Evolutionary conservation across 169 alveolate species (phyloP).

Genomic region (Eimeria acervulina): DNA sequence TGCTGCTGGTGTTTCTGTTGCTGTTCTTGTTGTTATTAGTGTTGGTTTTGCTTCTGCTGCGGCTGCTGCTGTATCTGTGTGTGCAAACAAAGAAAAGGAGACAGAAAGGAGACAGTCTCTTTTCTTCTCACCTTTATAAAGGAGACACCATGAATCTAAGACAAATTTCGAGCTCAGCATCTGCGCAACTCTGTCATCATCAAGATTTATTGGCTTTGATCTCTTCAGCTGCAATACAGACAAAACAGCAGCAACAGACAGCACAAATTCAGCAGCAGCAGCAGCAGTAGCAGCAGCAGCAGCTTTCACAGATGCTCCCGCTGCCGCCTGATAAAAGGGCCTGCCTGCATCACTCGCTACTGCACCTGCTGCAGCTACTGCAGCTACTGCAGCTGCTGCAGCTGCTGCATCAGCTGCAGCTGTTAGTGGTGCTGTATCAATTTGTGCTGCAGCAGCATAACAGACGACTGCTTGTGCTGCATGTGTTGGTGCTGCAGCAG

Average conservation of each 20-base stretch:
- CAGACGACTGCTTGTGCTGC: no score
- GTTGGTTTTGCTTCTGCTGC: no score
- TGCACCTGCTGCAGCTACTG: constrained; percentile 1
- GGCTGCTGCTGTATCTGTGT: no score
- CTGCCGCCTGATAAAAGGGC: background rate
- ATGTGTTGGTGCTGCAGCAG: background rate
- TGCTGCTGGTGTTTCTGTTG: no score
- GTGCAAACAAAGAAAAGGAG: no score
- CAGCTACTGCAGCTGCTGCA: background rate
- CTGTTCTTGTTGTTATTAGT: no score
- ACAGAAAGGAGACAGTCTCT: no score
- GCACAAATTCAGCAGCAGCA: no score
- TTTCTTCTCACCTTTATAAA: constrained; percentile 64
- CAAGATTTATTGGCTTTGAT: background rate
- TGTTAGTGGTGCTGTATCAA: no score
- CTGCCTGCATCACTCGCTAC: background rate
- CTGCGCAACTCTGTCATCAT: constrained; percentile 3
- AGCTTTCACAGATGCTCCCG: background rate
- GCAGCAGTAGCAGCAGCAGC: background rate
- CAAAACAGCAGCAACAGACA: background rate
- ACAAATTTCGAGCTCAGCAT: constrained; percentile 72
- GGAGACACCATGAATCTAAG: constrained; percentile 74
- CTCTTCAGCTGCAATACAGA: background rate
- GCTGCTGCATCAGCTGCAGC: no score
- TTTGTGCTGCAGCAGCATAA: background rate